Evolutionary conservation across 352 stramenopile genomes (phyloP).

Genomic region (Globisporangium orthogonon): DNA sequence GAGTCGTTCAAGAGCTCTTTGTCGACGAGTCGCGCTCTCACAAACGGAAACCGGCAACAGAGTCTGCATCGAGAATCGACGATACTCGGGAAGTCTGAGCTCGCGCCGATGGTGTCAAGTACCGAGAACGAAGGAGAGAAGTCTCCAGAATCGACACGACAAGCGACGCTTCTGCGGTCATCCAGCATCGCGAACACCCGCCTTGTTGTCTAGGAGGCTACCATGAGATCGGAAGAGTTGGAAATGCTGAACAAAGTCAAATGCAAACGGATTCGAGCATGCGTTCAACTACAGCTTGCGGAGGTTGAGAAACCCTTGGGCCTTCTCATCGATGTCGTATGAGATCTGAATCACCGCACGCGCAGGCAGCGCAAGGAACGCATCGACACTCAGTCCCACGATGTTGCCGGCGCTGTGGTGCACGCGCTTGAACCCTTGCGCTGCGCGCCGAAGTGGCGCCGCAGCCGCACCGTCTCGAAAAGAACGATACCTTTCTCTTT

Average conservation of each 20-base stretch:
- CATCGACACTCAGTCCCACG: slow-evolving; percentile 37
- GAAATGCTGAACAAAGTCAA: too few species aligned
- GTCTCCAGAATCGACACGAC: slow-evolving; percentile 12
- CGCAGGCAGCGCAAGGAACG: slow-evolving; percentile 51
- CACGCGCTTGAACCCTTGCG: slow-evolving; percentile 17
- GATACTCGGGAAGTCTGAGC: slow-evolving; percentile 4
- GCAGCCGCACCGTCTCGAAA: too few species aligned
- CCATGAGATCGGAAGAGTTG: too few species aligned
- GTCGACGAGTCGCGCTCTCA: too few species aligned
- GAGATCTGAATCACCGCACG: slow-evolving; percentile 38
- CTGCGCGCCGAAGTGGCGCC: background rate
- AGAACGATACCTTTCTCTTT: too few species aligned
- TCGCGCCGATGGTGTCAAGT: background rate
- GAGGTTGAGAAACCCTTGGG: slow-evolving; percentile 65
- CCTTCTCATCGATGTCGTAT: slow-evolving; percentile 65
- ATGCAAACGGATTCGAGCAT: too few species aligned
- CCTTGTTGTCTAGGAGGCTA: background rate
- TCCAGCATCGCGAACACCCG: background rate
- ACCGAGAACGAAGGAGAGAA: slow-evolving; percentile 4
- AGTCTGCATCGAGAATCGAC: slow-evolving; percentile 3
- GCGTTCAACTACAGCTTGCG: slow-evolving; percentile 32
- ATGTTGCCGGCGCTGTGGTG: slow-evolving; percentile 59
- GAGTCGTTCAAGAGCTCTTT: background rate
- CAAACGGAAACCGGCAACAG: background rate
- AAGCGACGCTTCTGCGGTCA: slow-evolving; percentile 2